These are phyloP conservation scores for Podosphaera fusca DNA, from an alignment of 2,329 filamentous ascomycete species.

Conservation along the genomic window DNA sequence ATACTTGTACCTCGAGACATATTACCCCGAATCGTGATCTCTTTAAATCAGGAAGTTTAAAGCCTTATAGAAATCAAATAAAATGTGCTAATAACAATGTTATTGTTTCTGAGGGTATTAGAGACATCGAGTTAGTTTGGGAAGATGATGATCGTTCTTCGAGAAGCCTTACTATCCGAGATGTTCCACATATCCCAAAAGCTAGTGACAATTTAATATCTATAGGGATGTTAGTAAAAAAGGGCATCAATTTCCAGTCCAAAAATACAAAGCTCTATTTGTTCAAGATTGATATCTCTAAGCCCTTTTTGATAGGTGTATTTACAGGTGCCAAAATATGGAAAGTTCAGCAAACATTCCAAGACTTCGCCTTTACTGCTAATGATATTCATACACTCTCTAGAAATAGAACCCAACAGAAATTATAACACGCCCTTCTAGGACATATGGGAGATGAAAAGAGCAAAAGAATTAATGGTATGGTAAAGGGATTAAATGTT, in stretches of 20 bases:
- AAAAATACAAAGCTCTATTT: neutral
- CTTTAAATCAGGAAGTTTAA: no score
- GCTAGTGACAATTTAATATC: neutral
- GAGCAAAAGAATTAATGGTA: neutral
- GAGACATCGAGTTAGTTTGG: no score
- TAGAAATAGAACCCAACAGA: neutral
- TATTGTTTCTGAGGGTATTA: no score
- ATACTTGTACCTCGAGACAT: no score
- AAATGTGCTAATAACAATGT: no score
- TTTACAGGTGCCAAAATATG: neutral
- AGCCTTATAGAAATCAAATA: no score
- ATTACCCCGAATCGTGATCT: no score
- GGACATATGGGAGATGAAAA: neutral
- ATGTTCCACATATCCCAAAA: neutral
- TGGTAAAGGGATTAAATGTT: neutral
- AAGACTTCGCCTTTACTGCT: neutral
- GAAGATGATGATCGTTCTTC: neutral
- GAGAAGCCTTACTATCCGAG: neutral
- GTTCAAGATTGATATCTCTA: neutral
- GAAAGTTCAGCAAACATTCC: neutral
- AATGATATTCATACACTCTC: neutral
- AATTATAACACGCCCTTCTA: neutral
- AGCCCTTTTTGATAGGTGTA: neutral
- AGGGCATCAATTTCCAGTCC: neutral
- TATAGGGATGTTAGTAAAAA: neutral